Percentiles rank a stretch among this genome's conserved stretches.
phyloP scores from a whole-genome alignment of 805 yeast genomes.

The Saccharomyces paradoxus region DNA sequence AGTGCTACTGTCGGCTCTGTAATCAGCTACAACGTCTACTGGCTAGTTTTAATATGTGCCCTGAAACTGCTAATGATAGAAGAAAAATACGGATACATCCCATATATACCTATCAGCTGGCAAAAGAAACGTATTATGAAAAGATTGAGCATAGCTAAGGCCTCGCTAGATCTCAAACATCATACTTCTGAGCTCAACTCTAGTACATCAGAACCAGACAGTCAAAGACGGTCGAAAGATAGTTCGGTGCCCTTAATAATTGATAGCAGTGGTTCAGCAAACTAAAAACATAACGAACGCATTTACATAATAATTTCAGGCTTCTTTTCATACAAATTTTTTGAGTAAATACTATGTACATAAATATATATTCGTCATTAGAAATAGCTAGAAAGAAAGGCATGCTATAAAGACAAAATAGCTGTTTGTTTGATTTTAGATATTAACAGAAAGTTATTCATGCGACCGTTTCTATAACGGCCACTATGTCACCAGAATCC shows the following conservation, averaged over 20 bases:
- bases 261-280: not conserved
- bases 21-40: constrained; percentile 58
- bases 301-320: not conserved
- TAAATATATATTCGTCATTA: not conserved
- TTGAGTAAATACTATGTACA: not conserved
- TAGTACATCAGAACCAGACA: not conserved
- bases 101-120: constrained; percentile 51
- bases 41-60: constrained; percentile 45
- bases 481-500: constrained; percentile 93
- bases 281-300: not conserved
- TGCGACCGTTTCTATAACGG: constrained; percentile 36
- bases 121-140: constrained; percentile 48
- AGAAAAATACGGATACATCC: constrained; percentile 51
- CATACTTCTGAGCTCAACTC: not conserved
- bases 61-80: constrained; percentile 42
- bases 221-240: constrained; percentile 19
- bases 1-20: constrained; percentile 89
- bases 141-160: constrained; percentile 27
- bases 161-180: constrained; percentile 19
- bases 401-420: not conserved
- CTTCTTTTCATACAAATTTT: not conserved
- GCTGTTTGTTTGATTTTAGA: too few species aligned
- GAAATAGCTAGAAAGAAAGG: not conserved
- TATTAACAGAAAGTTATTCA: not conserved
- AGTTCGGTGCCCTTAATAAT: constrained; percentile 19